A percentile compares a stretch with the other conserved stretches of the same genome.
Evolutionary conservation across 768 basidiomycete genomes (phyloP).

Genomic region (Calocybe cyanea): DNA sequence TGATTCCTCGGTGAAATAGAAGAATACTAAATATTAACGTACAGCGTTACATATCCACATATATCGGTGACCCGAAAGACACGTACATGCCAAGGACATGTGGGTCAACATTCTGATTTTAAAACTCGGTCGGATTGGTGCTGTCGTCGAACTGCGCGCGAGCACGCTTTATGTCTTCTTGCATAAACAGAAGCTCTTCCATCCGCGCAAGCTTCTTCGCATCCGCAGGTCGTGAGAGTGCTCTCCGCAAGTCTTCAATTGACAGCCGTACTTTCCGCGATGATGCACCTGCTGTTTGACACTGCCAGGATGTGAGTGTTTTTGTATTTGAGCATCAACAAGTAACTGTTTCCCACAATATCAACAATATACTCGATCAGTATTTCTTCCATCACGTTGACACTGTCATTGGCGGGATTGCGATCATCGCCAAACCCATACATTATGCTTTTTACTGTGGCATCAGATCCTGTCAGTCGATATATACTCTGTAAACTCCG

Average conservation of each 20-base stretch:
- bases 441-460: constrained; percentile 82
- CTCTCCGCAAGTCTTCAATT: constrained; percentile 81
- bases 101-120: constrained; percentile 11
- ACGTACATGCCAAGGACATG: constrained; percentile 4
- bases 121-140: constrained; percentile 43
- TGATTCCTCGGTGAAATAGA: constrained; percentile 8
- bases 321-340: constrained; percentile 7
- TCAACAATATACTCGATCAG: constrained; percentile 88
- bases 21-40: constrained; percentile 2
- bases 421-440: constrained; percentile 93
- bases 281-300: constrained; percentile 66
- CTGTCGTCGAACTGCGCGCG: constrained; percentile 66
- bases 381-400: constrained; percentile 92
- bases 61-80: background rate
- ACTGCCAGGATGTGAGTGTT: constrained; percentile 38
- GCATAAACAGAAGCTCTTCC: constrained; percentile 91
- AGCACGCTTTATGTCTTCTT: constrained; percentile 89
- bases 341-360: constrained; percentile 59
- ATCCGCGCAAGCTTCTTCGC: constrained; percentile 89
- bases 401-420: constrained; percentile 83
- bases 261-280: constrained; percentile 73
- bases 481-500: background rate
- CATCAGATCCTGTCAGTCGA: constrained; percentile 12
- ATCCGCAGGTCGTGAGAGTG: constrained; percentile 79
- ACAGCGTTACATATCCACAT: background rate